Percentiles rank a stretch among this genome's conserved stretches.
These are phyloP conservation scores for Sonneratia alba DNA, from an alignment of 345 rosid species.

Conservation along the genomic window DNA sequence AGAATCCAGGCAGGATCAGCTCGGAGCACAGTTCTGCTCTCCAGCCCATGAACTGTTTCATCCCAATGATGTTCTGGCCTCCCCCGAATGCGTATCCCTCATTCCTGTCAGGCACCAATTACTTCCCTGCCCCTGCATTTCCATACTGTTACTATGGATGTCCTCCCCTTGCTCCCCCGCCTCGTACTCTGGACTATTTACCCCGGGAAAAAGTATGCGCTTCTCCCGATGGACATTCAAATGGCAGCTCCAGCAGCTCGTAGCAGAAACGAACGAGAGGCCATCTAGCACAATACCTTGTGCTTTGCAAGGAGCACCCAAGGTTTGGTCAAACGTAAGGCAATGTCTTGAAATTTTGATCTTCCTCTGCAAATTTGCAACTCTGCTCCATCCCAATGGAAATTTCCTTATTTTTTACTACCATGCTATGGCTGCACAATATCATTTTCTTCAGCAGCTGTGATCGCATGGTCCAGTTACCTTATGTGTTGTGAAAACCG, in stretches of 20 bases:
- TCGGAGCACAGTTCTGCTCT: conserved; percentile 5
- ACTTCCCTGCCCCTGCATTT: conserved; percentile 24
- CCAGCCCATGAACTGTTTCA: conserved; percentile 27
- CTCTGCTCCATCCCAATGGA: not conserved
- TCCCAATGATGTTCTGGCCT: conserved; percentile 53
- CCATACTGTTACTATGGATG: conserved; percentile 25
- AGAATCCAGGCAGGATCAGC: not conserved
- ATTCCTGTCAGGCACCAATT: not conserved
- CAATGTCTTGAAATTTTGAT: too few relatives aligned
- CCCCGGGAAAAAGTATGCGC: not conserved
- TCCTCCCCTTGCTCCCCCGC: conserved; percentile 4
- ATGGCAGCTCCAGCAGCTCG: conserved; percentile 31
- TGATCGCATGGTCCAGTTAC: not conserved
- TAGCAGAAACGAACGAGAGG: conserved; percentile 19
- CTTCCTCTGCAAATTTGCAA: too few relatives aligned
- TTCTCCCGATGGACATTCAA: conserved; percentile 23
- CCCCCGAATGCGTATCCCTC: conserved; percentile 20
- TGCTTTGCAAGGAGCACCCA: too few relatives aligned
- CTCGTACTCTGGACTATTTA: not conserved
- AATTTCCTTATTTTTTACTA: not conserved
- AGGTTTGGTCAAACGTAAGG: too few relatives aligned
- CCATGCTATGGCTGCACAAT: too few relatives aligned
- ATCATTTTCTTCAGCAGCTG: not conserved
- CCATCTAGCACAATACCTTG: not conserved
- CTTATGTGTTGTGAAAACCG: too few relatives aligned